phyloP scores from a whole-genome alignment of 2,329 filamentous ascomycete species.

The Apiospora marii region DNA sequence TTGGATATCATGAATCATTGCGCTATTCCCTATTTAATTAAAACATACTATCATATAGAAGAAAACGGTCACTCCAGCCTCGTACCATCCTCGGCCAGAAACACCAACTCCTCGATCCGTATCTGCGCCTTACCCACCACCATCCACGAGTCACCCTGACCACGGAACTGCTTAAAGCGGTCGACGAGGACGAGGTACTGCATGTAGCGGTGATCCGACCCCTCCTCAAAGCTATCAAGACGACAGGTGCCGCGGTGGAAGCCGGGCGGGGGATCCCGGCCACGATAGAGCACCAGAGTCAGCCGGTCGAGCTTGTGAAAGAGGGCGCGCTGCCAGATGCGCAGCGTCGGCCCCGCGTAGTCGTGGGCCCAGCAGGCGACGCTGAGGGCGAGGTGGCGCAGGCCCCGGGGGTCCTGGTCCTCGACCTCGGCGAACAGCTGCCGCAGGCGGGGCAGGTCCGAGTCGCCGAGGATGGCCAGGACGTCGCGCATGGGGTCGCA shows the following conservation, averaged over 20 bases:
- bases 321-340: conserved; percentile 32
- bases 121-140: conserved; percentile 37
- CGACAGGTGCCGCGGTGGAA: conserved; percentile 39
- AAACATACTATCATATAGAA: background rate
- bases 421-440: conserved; percentile 35
- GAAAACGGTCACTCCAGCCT: background rate
- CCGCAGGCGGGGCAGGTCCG: conserved; percentile 35
- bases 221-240: conserved; percentile 34
- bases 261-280: conserved; percentile 36
- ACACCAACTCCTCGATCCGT: conserved; percentile 40
- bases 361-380: conserved; percentile 36
- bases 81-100: conserved; percentile 28
- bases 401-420: conserved; percentile 35
- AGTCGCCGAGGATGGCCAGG: conserved; percentile 43
- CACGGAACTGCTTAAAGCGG: conserved; percentile 33
- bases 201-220: conserved; percentile 31
- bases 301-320: conserved; percentile 41
- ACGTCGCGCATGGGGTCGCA: conserved; percentile 42
- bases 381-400: conserved; percentile 39
- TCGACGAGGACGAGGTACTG: conserved; percentile 37
- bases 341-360: conserved; percentile 36
- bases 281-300: conserved; percentile 42
- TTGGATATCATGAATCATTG: background rate
- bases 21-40: background rate
- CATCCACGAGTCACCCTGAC: conserved; percentile 33